Base-by-base conservation (phyloP, 768 basidiomycete species). In the Suillus bovinus region DNA sequence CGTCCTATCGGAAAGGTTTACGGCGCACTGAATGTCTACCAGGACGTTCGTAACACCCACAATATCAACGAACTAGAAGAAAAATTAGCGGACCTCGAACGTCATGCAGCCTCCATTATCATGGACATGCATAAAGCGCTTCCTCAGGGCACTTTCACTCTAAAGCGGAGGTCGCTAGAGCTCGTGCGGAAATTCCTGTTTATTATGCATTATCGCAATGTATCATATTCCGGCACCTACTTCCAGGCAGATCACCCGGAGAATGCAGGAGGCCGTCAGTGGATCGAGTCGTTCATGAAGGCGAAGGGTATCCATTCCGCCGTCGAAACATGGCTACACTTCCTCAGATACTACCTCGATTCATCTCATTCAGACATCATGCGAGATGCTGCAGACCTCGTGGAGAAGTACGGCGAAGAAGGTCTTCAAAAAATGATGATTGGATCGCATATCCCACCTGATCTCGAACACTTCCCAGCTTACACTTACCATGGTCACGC, bases 161-260 rank as follows among this genome's bases (percentile, higher is more conserved):
- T 39, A 7, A 39, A 39, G 16, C 39, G 17, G 39, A 66, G 66
- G 22, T 67, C 69, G 16, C 65, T 79, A 3, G 69, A 74, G 9
- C 67, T 59, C 5, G 61, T 79, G 36, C 68, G 76, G 4, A 78
- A 76, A 63, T 78, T 79, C 58, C 64, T 78, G 9, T 77, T 77
- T 58, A 39, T 79, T 24, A 74, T 78, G 75, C 70, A 76, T 42
- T 74, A 72, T 61, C 72, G 77, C 9, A 65, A 65, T 24, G 66
- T 62, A n/a, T 66, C 67, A 2, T 58, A 67, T 1, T 64, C 69
- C 16, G 33, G 54, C 3, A 64, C 61, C 7, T 76, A 77, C 63
- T 75, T 72, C 36, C 64, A 73, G 20, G 74, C 71, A 29, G 64
- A 68, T 46, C 62, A 67, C 22, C 66, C 66, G 4, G 65, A 70